Evolutionary conservation across 2,329 filamentous ascomycete genomes (phyloP), one percentile per base, ranked within the genome.

Genomic region (Paraconiothyrium brasiliense): DNA sequence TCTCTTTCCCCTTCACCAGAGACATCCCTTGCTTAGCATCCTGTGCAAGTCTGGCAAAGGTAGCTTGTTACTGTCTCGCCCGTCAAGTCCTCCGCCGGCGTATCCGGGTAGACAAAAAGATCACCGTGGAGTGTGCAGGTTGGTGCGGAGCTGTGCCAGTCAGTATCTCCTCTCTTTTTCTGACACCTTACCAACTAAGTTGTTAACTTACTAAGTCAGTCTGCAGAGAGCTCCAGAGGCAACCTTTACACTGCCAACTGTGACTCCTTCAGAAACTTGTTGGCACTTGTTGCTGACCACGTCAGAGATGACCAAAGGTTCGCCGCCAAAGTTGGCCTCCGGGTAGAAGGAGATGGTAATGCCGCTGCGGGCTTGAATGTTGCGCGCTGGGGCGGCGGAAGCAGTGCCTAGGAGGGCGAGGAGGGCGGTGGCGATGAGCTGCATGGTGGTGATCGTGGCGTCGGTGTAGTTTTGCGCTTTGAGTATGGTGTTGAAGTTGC

Each of bases 171-270:
- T 9, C 11, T 30, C 4, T 5, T 44, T 24, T 3, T 14, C 7
- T 34, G 8, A 30, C 27, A 30, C 27, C 27, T 6, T 6, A 6
- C 11, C 10, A 3, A 22, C 47, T 47, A 24, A 46, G 48, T 7
- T 39, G 22, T 22, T n/a, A 43, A 59, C 68, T 61, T 67, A 70
- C 68, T 69, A 70, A 32, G 68, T 70, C 9, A 70, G 59, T 46
- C 68, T 59, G 60, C 68, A 70, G 8, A 61, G 63, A 7, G 58
- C 60, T 13, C 67, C 67, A 30, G 48, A 10, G 27, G 57, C 59
- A 24, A 59, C 54, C 41, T 54, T 63, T 20, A 69, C 57, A 41
- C 60, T 63, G 7, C 68, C 68, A 2, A 67, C 63, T 30, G 35
- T 48, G 49, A 52, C 62, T 0, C 52, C 61, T 11, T 39, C 59